phyloP scores from a whole-genome alignment of 495 filamentous ascomycete genomes.

The Delitschia confertaspora region DNA sequence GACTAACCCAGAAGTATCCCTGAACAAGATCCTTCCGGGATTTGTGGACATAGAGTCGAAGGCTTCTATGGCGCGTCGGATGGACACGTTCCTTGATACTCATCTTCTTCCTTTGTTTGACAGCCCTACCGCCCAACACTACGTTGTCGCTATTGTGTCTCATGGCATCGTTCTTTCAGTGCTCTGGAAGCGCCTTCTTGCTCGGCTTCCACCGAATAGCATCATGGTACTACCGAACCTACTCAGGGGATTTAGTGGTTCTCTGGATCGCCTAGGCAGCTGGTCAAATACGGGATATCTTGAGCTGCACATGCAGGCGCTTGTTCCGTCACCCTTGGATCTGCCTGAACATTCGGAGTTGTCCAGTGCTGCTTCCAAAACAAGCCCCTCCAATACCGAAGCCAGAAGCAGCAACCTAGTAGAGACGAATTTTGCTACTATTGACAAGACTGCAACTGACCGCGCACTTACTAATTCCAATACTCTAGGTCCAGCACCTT shows the following conservation, averaged over 20 bases:
- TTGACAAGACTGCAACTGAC: background rate
- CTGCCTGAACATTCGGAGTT: background rate
- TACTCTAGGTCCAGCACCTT: background rate
- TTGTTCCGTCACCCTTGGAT: background rate
- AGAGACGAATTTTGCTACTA: too few relatives aligned
- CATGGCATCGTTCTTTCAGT: slow-evolving; percentile 71
- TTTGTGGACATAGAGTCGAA: slow-evolving; percentile 49
- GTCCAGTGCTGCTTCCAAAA: background rate
- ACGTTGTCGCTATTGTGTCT: slow-evolving; percentile 56
- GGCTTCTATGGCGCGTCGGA: slow-evolving; percentile 54
- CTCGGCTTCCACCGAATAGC: slow-evolving; percentile 41
- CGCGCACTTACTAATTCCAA: background rate
- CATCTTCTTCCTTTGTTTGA: slow-evolving; percentile 51
- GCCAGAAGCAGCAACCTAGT: too few relatives aligned
- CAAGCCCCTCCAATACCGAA: too few relatives aligned
- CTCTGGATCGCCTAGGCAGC: slow-evolving; percentile 41
- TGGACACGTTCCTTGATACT: slow-evolving; percentile 52
- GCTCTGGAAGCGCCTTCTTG: slow-evolving; percentile 55
- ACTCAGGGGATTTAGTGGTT: slow-evolving; percentile 11
- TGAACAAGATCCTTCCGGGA: slow-evolving; percentile 32
- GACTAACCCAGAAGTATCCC: slow-evolving; percentile 7
- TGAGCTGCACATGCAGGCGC: slow-evolving; percentile 39
- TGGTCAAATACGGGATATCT: slow-evolving; percentile 62
- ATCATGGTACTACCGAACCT: slow-evolving; percentile 32
- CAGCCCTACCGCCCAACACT: slow-evolving; percentile 21